Base-by-base conservation (phyloP, 495 filamentous ascomycete species). In the Margaritispora aquatica region DNA sequence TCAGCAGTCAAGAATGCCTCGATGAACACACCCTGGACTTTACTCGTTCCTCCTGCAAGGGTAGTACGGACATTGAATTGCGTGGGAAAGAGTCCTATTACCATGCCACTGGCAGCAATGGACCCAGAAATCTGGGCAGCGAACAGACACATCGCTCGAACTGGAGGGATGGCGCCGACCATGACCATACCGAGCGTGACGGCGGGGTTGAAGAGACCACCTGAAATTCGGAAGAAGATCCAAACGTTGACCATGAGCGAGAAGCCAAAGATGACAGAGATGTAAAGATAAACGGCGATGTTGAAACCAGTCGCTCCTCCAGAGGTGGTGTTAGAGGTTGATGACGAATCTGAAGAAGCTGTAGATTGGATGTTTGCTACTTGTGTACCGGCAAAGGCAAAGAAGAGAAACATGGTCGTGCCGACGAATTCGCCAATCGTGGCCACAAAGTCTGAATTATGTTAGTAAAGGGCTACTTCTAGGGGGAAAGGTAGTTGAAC, bases 131-230 rank as follows among this genome's bases (percentile, higher is more conserved):
- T 71, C 66, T 88, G 85, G 0, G 80, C 71, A 2, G 81, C 59
- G 41, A 83, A 70, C 15, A 86, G 68, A n/a, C 82, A 59, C 4
- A 72, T 58, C 1, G 73, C 77, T 17, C 86, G 78, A 1, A 80
- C 55, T 51, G 71, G 66, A 9, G 70, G 62, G 26, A 87, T 69
- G 9, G 81, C 82, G 13, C 81, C 83, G 26, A 86, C 77, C 0
- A 86, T 67, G 52, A 77, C 73, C 63, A 87, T 70, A 1, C 75
- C 82, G 10, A 88, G 66, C 1, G 83, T 84, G 5, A 84, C 81
- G 38, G 83, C 83, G 26, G 84, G 85, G 63, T 88, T 87, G 66
- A 88, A 88, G 2, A 86, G 65, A 5, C 85, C 83, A 17, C 84
- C 84, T 48, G 74, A 79, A 55, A 88, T 81, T 13, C 84, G 75